Evolutionary conservation across 1,284 basidiomycete genomes (phyloP).

Genomic region (Garcileccinum viscosum): DNA sequence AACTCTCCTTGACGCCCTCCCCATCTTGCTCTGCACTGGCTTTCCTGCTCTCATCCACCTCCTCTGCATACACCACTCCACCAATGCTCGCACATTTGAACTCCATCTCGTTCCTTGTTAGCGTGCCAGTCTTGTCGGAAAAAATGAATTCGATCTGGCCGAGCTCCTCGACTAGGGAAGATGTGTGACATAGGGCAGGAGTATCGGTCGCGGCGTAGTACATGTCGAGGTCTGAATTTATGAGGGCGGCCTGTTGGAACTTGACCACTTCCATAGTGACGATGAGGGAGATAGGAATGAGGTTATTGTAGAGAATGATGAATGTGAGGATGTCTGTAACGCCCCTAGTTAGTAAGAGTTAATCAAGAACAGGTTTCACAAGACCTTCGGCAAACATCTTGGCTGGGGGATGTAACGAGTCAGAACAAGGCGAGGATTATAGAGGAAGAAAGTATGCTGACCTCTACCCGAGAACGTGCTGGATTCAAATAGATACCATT

Average conservation of each 20-base stretch:
- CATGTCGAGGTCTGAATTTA: constrained; percentile 97
- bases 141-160: constrained; percentile 99
- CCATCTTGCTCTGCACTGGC: constrained; percentile 68
- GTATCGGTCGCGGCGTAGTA: constrained; percentile 96
- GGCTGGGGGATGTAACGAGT: constrained; percentile 48
- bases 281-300: constrained; percentile 99
- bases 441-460: constrained; percentile 39
- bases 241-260: constrained; percentile 95
- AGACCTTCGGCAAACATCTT: constrained; percentile 82
- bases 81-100: constrained; percentile 91
- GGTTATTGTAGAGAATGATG: constrained; percentile 98
- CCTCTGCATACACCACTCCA: constrained; percentile 90
- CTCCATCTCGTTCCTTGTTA: constrained; percentile 99
- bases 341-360: constrained; percentile 13
- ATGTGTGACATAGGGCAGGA: constrained; percentile 95
- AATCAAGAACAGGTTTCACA: neutral
- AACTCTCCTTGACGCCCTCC: constrained; percentile 58
- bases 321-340: constrained; percentile 91
- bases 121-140: constrained; percentile 97
- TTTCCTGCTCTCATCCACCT: constrained; percentile 71
- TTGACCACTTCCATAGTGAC: constrained; percentile 99
- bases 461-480: constrained; percentile 66
- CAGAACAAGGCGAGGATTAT: neutral
- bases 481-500: constrained; percentile 83
- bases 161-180: constrained; percentile 96